Evolutionary conservation across 495 filamentous ascomycete species (phyloP), one percentile per base, ranked within the genome.

Genomic region (Podospora pseudopauciseta): DNA sequence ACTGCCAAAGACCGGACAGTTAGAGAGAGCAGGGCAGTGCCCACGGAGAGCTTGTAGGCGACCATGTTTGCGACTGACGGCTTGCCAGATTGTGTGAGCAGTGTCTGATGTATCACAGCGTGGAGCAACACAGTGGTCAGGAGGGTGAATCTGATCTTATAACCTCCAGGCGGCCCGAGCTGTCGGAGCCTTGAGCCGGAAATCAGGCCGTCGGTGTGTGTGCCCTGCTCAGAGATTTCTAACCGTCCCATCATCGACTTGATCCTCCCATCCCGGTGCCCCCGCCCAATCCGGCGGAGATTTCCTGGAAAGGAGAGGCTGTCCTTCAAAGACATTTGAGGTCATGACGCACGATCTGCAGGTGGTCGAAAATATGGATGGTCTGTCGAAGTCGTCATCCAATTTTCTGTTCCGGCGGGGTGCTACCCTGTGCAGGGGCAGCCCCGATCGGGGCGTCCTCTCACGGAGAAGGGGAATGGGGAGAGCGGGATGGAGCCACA

Each of bases 21-120:
- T 16, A 78, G 59, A 32, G 70, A 70, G 16, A 81, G 65, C 39
- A 76, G 56, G 66, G 64, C 67, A 23, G 66, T 60, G 39, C 62
- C 67, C 49, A 53, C 64, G n/a, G 72, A 66, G 59, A 55, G 32
- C 49, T 68, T 72, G 56, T 67, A 67, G 30, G 32, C 27, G 5
- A 60, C 67, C 70, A 72, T 72, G n/a, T 63, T n/a, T 39, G 27
- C 23, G 30, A 62, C 19, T 27, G 16, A 32, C 2, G 23, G 23
- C 9, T 49, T 49, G 39, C 39, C 13, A 16, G 5, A 49, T 49
- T 49, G 7, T 16, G 39, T 49, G 39, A 49, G 13, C 1, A 49
- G 39, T 49, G 7, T 49, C 39, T 49, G 39, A 16, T 49, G 39
- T 49, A 13, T 26, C 60, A 61, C 59, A 34, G 32, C 23, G 2